Conservation (phyloP, 805 yeast species). For the Kockiozyma suomiensis region DNA sequence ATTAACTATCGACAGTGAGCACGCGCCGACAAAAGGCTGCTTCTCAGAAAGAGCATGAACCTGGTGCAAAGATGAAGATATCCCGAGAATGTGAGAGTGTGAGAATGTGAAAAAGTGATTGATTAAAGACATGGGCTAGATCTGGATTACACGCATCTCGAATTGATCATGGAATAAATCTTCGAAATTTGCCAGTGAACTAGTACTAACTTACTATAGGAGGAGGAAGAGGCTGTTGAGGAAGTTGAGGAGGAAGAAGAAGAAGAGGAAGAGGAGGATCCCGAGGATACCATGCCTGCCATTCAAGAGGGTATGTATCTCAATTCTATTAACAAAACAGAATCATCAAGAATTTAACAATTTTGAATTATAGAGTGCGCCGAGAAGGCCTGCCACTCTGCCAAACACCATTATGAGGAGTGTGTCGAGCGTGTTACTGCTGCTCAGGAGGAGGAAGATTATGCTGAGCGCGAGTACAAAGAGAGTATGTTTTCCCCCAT, state of each 20-base stretch:
- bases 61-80: too few relatives aligned
- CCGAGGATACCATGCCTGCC: constrained; percentile 64
- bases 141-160: too few relatives aligned
- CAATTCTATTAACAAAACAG: too few relatives aligned
- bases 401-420: constrained; percentile 87
- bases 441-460: constrained; percentile 81
- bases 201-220: too few relatives aligned
- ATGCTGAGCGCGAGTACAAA: constrained; percentile 77
- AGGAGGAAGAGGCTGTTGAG: constrained; percentile 12
- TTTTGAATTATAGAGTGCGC: constrained; percentile 55
- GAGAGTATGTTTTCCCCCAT: constrained; percentile 50
- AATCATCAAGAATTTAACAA: constrained; percentile 6
- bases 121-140: too few relatives aligned
- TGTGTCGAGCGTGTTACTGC: constrained; percentile 93
- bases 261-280: constrained; percentile 71
- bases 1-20: too few relatives aligned
- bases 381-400: constrained; percentile 65
- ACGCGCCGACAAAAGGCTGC: too few relatives aligned
- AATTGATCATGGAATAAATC: too few relatives aligned
- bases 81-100: too few relatives aligned
- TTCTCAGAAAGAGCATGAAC: too few relatives aligned
- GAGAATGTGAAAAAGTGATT: too few relatives aligned
- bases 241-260: constrained; percentile 55
- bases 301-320: constrained; percentile 49
- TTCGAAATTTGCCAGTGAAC: too few relatives aligned